phyloP scores from a whole-genome alignment of 1,284 basidiomycete species.

The Malassezia yamatoensis region DNA sequence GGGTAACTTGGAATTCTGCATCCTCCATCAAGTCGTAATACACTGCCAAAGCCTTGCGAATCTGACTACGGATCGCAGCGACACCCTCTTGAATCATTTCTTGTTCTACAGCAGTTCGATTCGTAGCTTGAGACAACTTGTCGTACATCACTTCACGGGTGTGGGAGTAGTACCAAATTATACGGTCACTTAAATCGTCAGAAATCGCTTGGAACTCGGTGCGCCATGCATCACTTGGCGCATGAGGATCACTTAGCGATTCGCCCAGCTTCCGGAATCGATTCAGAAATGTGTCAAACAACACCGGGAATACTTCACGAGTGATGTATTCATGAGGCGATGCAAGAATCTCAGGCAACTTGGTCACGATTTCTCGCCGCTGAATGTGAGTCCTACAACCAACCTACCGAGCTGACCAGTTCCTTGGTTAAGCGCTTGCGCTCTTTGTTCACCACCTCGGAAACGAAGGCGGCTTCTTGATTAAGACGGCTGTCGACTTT shows the following conservation, averaged over 20 bases:
- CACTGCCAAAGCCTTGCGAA: conserved; percentile 21
- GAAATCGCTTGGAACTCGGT: neutral
- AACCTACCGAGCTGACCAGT: neutral
- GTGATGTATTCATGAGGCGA: neutral
- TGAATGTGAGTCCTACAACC: neutral
- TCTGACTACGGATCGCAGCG: conserved; percentile 28
- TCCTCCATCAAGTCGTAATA: conserved; percentile 33
- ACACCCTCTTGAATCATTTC: conserved; percentile 27
- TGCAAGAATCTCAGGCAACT: neutral
- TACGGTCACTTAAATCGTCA: conserved; percentile 1
- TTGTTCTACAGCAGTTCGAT: conserved; percentile 19
- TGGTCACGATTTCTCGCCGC: neutral
- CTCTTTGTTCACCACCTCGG: neutral
- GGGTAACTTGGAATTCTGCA: conserved; percentile 34
- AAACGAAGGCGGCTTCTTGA: neutral
- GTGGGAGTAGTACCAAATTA: neutral
- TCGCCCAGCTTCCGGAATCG: neutral
- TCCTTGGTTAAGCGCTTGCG: neutral
- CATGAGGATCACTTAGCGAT: neutral
- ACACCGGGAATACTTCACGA: neutral
- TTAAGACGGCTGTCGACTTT: conserved; percentile 14
- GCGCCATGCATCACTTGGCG: conserved; percentile 6
- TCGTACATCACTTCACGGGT: conserved; percentile 2
- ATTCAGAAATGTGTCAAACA: neutral
- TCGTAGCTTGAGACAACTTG: conserved; percentile 2